Percentiles rank a stretch among this genome's conserved stretches.
Conservation (phyloP, 1,284 basidiomycete genomes). For the Pseudozyma tsukubaensis region DNA sequence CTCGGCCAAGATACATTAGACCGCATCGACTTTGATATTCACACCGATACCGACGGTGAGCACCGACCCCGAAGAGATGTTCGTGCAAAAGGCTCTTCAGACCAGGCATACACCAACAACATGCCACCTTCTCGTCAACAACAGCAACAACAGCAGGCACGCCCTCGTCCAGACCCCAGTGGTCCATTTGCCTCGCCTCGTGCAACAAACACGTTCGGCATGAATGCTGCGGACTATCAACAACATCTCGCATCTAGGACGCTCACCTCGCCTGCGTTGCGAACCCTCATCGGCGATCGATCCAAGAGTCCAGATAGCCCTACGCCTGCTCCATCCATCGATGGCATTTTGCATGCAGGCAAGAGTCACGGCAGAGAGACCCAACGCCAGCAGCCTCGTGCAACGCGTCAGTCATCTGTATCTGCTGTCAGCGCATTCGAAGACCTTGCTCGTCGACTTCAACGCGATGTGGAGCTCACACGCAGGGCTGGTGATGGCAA, state of each 20-base stretch:
- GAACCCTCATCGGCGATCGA: slow-evolving; percentile 48
- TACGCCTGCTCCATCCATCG: slow-evolving; percentile 45
- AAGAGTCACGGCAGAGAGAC: slow-evolving; percentile 9
- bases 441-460: slow-evolving; percentile 42
- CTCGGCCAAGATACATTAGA: slow-evolving; percentile 48
- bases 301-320: slow-evolving; percentile 51
- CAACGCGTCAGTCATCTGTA: slow-evolving; percentile 8
- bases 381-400: slow-evolving; percentile 21
- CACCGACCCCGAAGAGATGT: slow-evolving; percentile 15
- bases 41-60: slow-evolving; percentile 42
- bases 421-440: slow-evolving; percentile 44
- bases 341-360: slow-evolving; percentile 30
- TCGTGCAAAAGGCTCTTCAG: neutral
- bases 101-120: neutral
- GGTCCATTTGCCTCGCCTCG: slow-evolving; percentile 44
- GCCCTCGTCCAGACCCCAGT: slow-evolving; percentile 24
- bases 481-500: slow-evolving; percentile 13
- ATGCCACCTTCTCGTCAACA: slow-evolving; percentile 6
- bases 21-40: slow-evolving; percentile 42
- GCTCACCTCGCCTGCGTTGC: slow-evolving; percentile 43
- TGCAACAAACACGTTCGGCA: slow-evolving; percentile 35
- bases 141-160: slow-evolving; percentile 2
- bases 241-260: slow-evolving; percentile 48
- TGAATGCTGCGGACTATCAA: slow-evolving; percentile 47
- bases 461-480: slow-evolving; percentile 43